These are phyloP conservation scores for Fraxinus americana DNA, from an alignment of 257 asterid genomes.

Conservation along the genomic window DNA sequence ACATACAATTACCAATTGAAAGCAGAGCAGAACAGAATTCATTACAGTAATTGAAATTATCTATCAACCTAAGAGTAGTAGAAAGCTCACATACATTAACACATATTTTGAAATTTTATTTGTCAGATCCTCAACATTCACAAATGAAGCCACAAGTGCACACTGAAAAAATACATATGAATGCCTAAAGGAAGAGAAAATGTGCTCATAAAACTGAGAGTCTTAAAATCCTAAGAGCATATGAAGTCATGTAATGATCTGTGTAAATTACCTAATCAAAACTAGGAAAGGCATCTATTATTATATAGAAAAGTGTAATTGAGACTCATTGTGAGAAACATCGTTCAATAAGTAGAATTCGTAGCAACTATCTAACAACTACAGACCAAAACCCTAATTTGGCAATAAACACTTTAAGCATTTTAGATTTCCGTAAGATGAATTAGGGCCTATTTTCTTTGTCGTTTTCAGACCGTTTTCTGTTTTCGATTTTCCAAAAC, in stretches of 20 bases:
- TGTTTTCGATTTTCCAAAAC: too few species aligned
- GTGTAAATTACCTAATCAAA: constrained; percentile 1
- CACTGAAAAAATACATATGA: too few species aligned
- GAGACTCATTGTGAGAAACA: background rate
- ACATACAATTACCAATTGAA: background rate
- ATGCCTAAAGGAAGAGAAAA: background rate
- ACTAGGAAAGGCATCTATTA: background rate
- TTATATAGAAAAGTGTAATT: background rate
- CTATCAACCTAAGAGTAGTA: background rate
- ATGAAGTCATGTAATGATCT: background rate
- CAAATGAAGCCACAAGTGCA: background rate
- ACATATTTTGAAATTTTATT: background rate
- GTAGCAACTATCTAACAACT: background rate
- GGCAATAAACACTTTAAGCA: background rate
- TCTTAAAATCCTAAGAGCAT: background rate
- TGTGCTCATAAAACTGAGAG: background rate
- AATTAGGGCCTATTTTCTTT: too few species aligned
- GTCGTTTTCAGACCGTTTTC: too few species aligned
- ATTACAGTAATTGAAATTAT: background rate
- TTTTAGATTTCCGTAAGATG: background rate
- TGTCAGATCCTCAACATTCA: background rate
- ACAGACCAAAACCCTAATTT: background rate
- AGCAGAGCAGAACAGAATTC: background rate
- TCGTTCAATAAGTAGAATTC: background rate
- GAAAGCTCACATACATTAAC: background rate